A percentile compares a stretch with the other conserved stretches of the same genome.
phyloP scores from a whole-genome alignment of 208 protist genomes.

The Trypanosoma grayi region DNA sequence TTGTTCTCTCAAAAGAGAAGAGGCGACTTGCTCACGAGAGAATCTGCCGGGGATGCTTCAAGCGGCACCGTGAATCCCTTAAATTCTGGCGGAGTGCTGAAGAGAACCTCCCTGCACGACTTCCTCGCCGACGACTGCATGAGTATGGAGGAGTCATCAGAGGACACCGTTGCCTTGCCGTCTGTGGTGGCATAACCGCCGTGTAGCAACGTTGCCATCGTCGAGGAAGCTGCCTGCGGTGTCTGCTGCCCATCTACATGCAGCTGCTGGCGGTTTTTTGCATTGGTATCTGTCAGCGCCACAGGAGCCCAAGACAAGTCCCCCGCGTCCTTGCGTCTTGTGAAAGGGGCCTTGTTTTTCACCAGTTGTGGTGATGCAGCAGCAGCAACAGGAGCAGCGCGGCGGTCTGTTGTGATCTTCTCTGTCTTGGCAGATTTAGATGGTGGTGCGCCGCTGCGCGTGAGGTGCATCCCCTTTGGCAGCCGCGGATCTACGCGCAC shows the following conservation, averaged over 20 bases:
- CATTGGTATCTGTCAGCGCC: background rate
- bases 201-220: background rate
- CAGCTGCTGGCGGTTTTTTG: too few species aligned
- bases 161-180: slow-evolving; percentile 14
- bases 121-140: slow-evolving; percentile 9
- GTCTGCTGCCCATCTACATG: slow-evolving; percentile 16
- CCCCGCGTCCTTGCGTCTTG: background rate
- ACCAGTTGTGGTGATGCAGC: background rate
- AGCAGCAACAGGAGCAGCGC: background rate
- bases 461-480: slow-evolving; percentile 49
- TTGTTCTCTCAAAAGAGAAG: slow-evolving; percentile 9
- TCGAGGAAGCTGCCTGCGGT: slow-evolving; percentile 6
- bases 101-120: slow-evolving; percentile 29
- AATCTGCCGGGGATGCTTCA: slow-evolving; percentile 19
- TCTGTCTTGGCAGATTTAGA: background rate
- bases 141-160: slow-evolving; percentile 13
- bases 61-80: slow-evolving; percentile 47
- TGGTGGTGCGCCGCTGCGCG: background rate
- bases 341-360: background rate
- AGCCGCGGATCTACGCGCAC: slow-evolving; percentile 65
- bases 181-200: slow-evolving; percentile 2
- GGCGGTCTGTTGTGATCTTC: background rate
- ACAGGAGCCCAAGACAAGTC: background rate
- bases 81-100: slow-evolving; percentile 77
- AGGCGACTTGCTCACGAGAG: slow-evolving; percentile 16